phyloP scores from a whole-genome alignment of 352 stramenopile genomes.

The Phytopythium ostracodes region DNA sequence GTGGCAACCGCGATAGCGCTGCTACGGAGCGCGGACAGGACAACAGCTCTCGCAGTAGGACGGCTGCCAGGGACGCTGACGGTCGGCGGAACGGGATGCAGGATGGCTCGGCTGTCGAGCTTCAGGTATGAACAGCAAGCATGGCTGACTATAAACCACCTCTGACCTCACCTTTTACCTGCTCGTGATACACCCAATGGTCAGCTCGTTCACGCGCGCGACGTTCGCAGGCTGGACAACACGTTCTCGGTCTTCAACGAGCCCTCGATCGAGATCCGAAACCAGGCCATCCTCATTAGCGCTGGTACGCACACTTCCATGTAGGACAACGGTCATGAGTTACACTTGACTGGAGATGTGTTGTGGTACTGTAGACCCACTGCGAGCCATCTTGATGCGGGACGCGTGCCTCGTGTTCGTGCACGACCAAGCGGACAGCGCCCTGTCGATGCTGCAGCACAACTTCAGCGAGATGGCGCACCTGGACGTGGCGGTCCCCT shows the following conservation, averaged over 20 bases:
- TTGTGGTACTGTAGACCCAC: constrained; percentile 50
- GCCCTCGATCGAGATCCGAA: constrained; percentile 54
- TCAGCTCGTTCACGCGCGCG: constrained; percentile 60
- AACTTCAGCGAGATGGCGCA: constrained; percentile 28
- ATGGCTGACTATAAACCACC: neutral
- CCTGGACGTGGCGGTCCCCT: constrained; percentile 48
- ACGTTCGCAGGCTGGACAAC: constrained; percentile 68
- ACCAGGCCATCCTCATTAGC: constrained; percentile 64
- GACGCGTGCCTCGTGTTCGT: constrained; percentile 50
- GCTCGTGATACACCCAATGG: no score
- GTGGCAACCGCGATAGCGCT: neutral
- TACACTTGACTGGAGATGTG: neutral
- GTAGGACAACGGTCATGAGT: neutral
- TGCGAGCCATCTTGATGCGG: constrained; percentile 50
- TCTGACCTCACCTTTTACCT: no score
- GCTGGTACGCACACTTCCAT: constrained; percentile 44
- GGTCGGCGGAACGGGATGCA: constrained; percentile 7
- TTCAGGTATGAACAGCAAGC: constrained; percentile 21
- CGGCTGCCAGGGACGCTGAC: no score
- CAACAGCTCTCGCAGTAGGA: no score
- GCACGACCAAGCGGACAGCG: constrained; percentile 30
- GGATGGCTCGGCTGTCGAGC: constrained; percentile 29
- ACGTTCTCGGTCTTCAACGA: constrained; percentile 62
- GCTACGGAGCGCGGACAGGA: neutral
- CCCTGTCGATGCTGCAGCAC: constrained; percentile 38